Evolutionary conservation across 1,284 basidiomycete genomes (phyloP), one percentile per base, ranked within the genome.

Genomic region (Cryptococcus floricola): DNA sequence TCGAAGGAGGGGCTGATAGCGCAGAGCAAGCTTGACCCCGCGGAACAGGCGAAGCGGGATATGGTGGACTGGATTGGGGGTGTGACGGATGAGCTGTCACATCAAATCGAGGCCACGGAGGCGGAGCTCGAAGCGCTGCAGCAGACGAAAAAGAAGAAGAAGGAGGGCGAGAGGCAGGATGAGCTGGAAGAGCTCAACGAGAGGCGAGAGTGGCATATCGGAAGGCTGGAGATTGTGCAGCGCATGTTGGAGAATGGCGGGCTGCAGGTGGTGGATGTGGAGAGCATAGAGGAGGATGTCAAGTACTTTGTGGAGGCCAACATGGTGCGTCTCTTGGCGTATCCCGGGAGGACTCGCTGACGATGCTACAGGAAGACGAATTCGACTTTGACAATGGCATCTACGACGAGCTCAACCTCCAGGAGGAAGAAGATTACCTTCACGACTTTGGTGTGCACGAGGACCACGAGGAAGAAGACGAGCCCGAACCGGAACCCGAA

Each of bases 311-410:
- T 98, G 64, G 92, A 97, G 77, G 89, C 85, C 72, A 98, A 99
- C 78, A 86, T 85, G 78, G 93, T 93, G 63, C 70, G 91, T 85
- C 59, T 56, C 13, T 42, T 38, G 54, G 39, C 45, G 54, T 49
- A 63, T 39, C 13, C 18, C 34, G 4, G 14, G 45, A 28, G 18
- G 19, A 42, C 31, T 9, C 9, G 37, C 48, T 48, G 23, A 46
- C 42, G 31, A 52, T 41, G 23, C 16, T 59, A 46, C 71, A 95
- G 92, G 93, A 96, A 60, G 96, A 98, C 71, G 89, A 92, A 71
- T 98, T 97, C 75, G 92, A 97, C 60, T 95, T 96, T 75, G 92
- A 98, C 70, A 89, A 95, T 74, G 94, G 91, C 50, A 91, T 99
- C 59, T 99, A 99, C 69, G 96, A 98, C 70, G 95, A 98, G 46